Evolutionary conservation across 805 yeast genomes (phyloP), one percentile per base, ranked within the genome.

Genomic region (Tetrapisispora taiwanensis): DNA sequence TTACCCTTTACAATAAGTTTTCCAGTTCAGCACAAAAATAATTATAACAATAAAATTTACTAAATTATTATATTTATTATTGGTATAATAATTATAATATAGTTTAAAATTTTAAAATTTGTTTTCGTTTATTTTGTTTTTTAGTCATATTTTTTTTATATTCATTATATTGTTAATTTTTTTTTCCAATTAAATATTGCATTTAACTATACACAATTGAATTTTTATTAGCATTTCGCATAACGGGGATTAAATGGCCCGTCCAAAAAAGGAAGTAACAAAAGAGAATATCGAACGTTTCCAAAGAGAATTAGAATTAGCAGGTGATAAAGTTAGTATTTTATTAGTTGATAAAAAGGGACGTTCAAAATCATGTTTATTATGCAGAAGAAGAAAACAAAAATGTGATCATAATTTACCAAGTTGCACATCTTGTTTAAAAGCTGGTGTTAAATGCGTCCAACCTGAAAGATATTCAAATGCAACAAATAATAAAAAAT

Each of bases 351-450:
- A 74, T 47, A 76, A 74, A 54, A 75, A 71, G 48, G 76, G 78
- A 6, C 68, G 81, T 42, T 75, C 79, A 10, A 72, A 79, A 6
- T 73, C 80, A 2, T 77, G 82, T 52, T 59, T 70, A 33, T 53
- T 76, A 19, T 77, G 82, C 46, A 78, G 76, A 50, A 72, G 73
- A 56, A 60, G 81, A 41, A 76, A 76, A 52, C 81, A 77, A 52
- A 75, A 76, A 54, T 79, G 86, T 62, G 84, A 80, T 51, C 84
- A 78, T 45, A 67, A 80, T 39, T 59, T 73, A 12, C 85, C 85
- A 7, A 68, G 76, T 40, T 79, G 86, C 53, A 75, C 84, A 4
- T 77, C 79, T 35, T 80, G 86, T 62, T 62, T 79, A 43, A 78
- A 78, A 53, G 80, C 84, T 1, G 78, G 76, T 28, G 77, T 72